These are phyloP conservation scores for Caloboletus firmus DNA, from an alignment of 1,284 basidiomycete genomes.

Conservation along the genomic window DNA sequence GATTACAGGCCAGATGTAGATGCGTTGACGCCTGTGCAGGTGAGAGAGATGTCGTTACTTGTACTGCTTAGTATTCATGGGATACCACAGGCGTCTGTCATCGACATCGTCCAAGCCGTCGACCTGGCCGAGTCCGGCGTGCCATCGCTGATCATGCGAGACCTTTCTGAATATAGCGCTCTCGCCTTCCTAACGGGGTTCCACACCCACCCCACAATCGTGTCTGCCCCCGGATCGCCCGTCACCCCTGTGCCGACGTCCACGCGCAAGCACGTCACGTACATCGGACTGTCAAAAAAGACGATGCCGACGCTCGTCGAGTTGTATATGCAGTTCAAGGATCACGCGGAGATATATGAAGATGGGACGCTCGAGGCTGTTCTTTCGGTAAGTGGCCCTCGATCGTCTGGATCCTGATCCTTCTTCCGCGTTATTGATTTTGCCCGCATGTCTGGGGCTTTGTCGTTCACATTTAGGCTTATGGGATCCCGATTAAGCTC, in stretches of 20 bases:
- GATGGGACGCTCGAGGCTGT: constrained; percentile 84
- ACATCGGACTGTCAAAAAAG: constrained; percentile 84
- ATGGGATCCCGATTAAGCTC: constrained; percentile 87
- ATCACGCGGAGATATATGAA: constrained; percentile 62
- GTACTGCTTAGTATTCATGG: background rate
- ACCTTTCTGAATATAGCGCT: constrained; percentile 83
- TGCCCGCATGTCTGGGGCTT: background rate
- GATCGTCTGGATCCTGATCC: background rate
- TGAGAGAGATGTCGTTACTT: constrained; percentile 29
- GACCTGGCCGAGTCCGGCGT: constrained; percentile 62
- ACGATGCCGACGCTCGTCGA: constrained; percentile 83
- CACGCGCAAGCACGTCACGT: constrained; percentile 70
- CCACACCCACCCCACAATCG: constrained; percentile 41
- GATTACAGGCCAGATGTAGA: constrained; percentile 90
- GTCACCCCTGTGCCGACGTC: constrained; percentile 35
- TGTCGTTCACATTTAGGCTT: constrained; percentile 59
- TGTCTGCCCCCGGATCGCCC: constrained; percentile 14
- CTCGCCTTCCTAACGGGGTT: constrained; percentile 83
- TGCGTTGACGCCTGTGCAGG: constrained; percentile 80
- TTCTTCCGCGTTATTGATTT: background rate
- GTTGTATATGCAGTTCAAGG: constrained; percentile 66
- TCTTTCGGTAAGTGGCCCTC: constrained; percentile 59
- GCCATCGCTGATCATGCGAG: constrained; percentile 73
- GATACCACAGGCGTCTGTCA: constrained; percentile 55
- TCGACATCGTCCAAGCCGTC: constrained; percentile 68